Evolutionary conservation across 805 yeast genomes (phyloP), one percentile per base, ranked within the genome.

Genomic region (Candida sithepensis): DNA sequence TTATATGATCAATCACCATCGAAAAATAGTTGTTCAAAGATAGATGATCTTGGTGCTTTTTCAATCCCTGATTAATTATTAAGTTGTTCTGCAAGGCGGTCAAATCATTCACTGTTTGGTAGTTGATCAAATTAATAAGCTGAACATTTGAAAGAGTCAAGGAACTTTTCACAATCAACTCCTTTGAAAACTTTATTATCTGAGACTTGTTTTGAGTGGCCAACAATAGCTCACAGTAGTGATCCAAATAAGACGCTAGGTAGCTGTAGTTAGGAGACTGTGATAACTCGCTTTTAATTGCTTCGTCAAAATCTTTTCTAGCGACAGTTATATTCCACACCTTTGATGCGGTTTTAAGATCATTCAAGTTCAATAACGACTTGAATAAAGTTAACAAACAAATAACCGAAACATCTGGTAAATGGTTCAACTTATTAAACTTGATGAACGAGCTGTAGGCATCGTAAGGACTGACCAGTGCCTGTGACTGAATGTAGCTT

Each of bases 391-490:
- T 48, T 38, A 64, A 20, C 39, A 67, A 44, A 24, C 60, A 54
- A 36, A 53, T 53, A 33, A 65, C 59, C 22, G 59, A 47, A 16
- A 66, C 61, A 42, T 65, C 67, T n/a, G 72, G 72, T 41, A 68
- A 53, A 66, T 68, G 64, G 13, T 56, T 46, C 24, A 60, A 50
- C 2, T 60, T 47, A 40, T 64, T 61, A 41, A 68, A 65, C 41
- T 59, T 62, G 39, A 57, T 42, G 8, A 60, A 43, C 14, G 63
- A 49, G 19, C 56, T 47, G 41, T 56, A 61, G 2, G 69, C 62
- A n/a, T 51, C 48, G 4, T 39, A 34, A 8, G 69, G 63, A 30
- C 59, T 53, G 19, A 49, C 22, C 18, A 55, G 50, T 8, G 66
- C 57, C 45, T 61, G 58, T 1, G 65, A 62, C 45, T 59, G 50